Evolutionary conservation across 2,329 filamentous ascomycete species (phyloP), one percentile per base, ranked within the genome.

Genomic region (Verticillium nubilum): DNA sequence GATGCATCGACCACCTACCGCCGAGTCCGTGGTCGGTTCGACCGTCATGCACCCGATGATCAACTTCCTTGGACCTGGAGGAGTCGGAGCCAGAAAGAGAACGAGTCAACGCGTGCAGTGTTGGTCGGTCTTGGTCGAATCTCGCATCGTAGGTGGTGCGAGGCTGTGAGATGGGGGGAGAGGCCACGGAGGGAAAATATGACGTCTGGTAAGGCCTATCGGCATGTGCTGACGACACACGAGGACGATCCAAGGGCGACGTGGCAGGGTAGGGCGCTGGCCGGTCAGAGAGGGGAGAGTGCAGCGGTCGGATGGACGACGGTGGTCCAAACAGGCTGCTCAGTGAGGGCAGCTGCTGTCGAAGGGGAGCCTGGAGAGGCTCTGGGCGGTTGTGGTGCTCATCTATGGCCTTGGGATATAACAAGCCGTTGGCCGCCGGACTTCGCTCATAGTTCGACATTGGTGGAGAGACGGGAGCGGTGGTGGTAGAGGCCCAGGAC

Each of bases 401-500:
- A 63, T 77, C 75, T 57, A 69, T 65, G 56, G 69, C 72, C 67
- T 74, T 76, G 60, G 72, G 73, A 62, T 64, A 61, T 54, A 73
- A 66, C 65, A 74, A 73, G 76, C 79, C 76, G 61, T 78, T 76
- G 70, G 72, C 67, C 68, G 71, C 75, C 62, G 74, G 68, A 63
- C 72, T 69, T 63, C 76, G 79, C 60, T 83, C 83, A 84, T 85
- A 80, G 71, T 76, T 80, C 68, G 82, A 81, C 83, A 85, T 86
- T 65, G 80, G 79, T 69, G 82, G 78, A 63, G 81, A 81, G 62
- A 80, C 73, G 60, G 78, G 77, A 61, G 72, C 70, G 58, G 69
- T 65, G 61, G 66, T 60, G 62, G 71, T 69, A 56, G 73, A 73
- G 57, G 73, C 74, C 78, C 79, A 81, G 59, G 73, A 69, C 66